A percentile compares a stretch with the other conserved stretches of the same genome.
Evolutionary conservation across 179 eudicot genomes (phyloP).

Genomic region (Gypsophila paniculata): DNA sequence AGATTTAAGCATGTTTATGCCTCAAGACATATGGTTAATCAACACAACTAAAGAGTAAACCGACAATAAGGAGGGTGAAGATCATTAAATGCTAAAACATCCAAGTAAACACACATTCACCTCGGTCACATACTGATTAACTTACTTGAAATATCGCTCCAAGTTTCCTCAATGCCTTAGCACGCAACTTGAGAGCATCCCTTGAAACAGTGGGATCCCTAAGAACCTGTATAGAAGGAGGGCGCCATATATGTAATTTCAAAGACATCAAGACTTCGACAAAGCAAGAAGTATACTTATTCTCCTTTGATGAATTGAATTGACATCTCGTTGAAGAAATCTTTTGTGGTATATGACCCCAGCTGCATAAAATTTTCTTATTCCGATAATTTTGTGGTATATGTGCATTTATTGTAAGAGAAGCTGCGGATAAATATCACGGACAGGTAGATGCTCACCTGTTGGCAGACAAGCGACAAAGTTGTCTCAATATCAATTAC

Average conservation of each 20-base stretch:
- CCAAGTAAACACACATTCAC: neutral
- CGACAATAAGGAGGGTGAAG: neutral
- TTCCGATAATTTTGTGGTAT: too few species aligned
- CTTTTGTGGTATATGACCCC: too few species aligned
- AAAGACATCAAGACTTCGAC: neutral
- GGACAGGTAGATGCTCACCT: conserved; percentile 43
- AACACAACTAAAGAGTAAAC: neutral
- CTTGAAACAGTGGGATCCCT: conserved; percentile 63
- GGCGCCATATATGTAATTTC: conserved; percentile 1
- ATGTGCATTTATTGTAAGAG: too few species aligned
- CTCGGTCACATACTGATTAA: conserved; percentile 5
- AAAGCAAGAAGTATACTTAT: neutral
- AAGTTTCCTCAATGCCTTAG: conserved; percentile 81
- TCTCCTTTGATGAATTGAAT: neutral
- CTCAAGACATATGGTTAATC: neutral
- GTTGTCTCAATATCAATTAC: conserved; percentile 91
- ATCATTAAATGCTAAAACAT: neutral
- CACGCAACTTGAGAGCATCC: conserved; percentile 65
- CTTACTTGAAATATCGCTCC: conserved; percentile 85
- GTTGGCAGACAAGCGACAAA: conserved; percentile 77
- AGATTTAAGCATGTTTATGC: neutral
- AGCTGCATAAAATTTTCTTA: too few species aligned
- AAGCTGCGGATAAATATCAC: too few species aligned
- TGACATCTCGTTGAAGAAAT: too few species aligned
- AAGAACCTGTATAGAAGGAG: conserved; percentile 62